Evolutionary conservation across 2,329 filamentous ascomycete genomes (phyloP), one percentile per base, ranked within the genome.

Genomic region (Purpureocillium takamizusanense): DNA sequence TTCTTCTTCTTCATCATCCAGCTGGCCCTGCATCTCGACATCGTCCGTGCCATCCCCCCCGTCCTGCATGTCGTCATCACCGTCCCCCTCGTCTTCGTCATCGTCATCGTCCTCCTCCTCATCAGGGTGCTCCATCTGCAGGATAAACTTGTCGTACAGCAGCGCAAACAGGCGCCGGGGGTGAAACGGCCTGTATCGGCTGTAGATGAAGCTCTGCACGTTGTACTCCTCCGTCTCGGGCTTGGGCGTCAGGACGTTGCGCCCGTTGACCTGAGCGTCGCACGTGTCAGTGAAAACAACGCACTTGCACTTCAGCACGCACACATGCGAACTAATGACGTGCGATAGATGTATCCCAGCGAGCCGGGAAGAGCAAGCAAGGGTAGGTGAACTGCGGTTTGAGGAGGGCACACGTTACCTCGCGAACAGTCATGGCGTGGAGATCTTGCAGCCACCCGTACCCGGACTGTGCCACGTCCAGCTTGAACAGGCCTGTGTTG

Each of bases 141-240:
- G 54, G 29, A 72, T 69, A 25, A 74, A 74, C 45, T 70, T 70
- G 42, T 72, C 61, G 25, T 67, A 62, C 2, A 73, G 43, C 15
- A 68, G 50, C 0, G 56, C 52, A 57, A 62, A 74, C 0, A 74
- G 58, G 0, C 69, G 53, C 2, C 54, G 53, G 0, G 70, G 70
- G 31, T 74, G 66, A 38, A 74, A 72, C 0, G 77, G 77, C 1
- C 72, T 62, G 7, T 74, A 65, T 0, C 76, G 72, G 1, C 69
- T 65, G 53, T 86, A 86, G 11, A 86, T 76, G 46, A 84, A 84
- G 51, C 76, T 86, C 28, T 76, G 72, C 10, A 86, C 80, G 7
- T 78, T 79, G 51, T 85, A 85, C 65, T 85, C 81, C 39, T 85
- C 67, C 0, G 80, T 85, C 59, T 86, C 81, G 0, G 81, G 82